Conservation (phyloP, 2,329 filamentous ascomycete genomes). For the Aspergillus versicolor region DNA sequence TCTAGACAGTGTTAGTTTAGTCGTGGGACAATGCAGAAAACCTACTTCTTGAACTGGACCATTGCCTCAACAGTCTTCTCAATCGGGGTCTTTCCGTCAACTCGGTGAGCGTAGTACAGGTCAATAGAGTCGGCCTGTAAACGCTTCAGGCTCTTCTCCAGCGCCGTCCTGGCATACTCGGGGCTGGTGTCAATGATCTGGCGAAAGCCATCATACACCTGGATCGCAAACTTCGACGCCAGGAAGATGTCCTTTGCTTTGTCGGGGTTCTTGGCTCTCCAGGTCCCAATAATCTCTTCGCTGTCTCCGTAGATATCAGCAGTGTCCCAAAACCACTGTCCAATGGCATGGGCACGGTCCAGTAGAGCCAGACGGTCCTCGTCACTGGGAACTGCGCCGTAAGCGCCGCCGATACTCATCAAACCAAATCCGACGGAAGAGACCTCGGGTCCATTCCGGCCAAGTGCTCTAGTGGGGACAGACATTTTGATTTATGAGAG, state of each 20-base stretch:
- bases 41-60: constrained; percentile 45
- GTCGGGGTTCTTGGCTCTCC: constrained; percentile 45
- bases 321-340: constrained; percentile 47
- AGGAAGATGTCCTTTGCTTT: constrained; percentile 53
- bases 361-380: constrained; percentile 46
- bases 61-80: constrained; percentile 45
- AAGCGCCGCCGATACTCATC: constrained; percentile 28
- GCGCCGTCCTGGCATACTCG: constrained; percentile 14
- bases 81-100: constrained; percentile 39
- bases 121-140: constrained; percentile 48
- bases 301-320: constrained; percentile 45
- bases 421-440: constrained; percentile 27
- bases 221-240: constrained; percentile 53
- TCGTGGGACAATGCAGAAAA: background rate
- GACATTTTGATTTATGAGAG: background rate
- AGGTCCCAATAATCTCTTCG: constrained; percentile 50
- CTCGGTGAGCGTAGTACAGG: constrained; percentile 48
- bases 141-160: constrained; percentile 41
- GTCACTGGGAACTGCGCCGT: constrained; percentile 34
- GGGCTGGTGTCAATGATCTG: constrained; percentile 20
- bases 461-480: constrained; percentile 25
- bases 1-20: background rate
- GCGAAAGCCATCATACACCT: constrained; percentile 38
- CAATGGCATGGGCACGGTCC: constrained; percentile 46
- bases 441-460: constrained; percentile 29